A percentile compares a stretch with the other conserved stretches of the same genome.
Conservation (phyloP, 768 basidiomycete genomes). For the Serendipita vermifera region DNA sequence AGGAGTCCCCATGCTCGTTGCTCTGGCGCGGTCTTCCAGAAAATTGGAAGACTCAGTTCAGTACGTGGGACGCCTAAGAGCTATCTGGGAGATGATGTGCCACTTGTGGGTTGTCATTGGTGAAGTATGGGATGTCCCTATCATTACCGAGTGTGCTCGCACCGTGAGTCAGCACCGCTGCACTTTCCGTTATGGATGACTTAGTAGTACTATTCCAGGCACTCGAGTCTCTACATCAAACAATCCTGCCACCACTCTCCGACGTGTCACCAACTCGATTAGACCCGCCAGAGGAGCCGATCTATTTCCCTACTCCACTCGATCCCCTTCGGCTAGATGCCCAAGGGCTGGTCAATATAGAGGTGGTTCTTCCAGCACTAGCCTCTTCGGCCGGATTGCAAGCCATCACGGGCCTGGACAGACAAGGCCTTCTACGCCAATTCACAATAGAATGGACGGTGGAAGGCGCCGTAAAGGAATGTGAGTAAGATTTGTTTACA, state of each 20-base stretch:
- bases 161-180: slow-evolving; percentile 29
- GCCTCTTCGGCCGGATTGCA: slow-evolving; percentile 41
- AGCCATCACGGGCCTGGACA: slow-evolving; percentile 51
- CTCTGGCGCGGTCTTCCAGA: slow-evolving; percentile 36
- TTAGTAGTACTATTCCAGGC: slow-evolving; percentile 30
- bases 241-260: slow-evolving; percentile 28
- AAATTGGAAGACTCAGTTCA: slow-evolving; percentile 31
- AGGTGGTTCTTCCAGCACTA: slow-evolving; percentile 44
- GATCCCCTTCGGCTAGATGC: slow-evolving; percentile 16
- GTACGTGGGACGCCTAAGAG: slow-evolving; percentile 27
- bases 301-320: slow-evolving; percentile 28
- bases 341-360: slow-evolving; percentile 37
- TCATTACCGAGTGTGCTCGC: slow-evolving; percentile 39
- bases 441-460: slow-evolving; percentile 57
- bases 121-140: slow-evolving; percentile 53
- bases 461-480: slow-evolving; percentile 57
- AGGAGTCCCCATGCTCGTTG: slow-evolving; percentile 77
- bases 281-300: slow-evolving; percentile 32
- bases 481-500: slow-evolving; percentile 46
- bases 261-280: slow-evolving; percentile 29
- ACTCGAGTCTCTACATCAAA: slow-evolving; percentile 29
- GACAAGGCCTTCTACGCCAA: slow-evolving; percentile 38
- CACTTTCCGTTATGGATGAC: slow-evolving; percentile 5
- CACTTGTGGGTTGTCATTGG: slow-evolving; percentile 58
- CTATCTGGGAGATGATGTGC: slow-evolving; percentile 49